Base-by-base conservation (phyloP, 176 grass and related monocot species). In the Poa pratensis region DNA sequence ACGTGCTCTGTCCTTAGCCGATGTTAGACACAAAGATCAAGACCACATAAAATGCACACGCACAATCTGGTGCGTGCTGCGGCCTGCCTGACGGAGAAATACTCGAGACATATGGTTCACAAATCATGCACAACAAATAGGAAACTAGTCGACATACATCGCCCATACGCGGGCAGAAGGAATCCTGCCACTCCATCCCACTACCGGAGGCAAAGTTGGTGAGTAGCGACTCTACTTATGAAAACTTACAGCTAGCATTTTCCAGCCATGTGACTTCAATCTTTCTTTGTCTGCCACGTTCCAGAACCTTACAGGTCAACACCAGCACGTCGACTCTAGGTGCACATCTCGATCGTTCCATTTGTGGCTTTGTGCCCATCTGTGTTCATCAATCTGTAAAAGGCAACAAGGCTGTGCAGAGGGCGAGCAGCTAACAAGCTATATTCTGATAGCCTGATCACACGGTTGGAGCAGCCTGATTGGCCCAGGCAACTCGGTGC, bases 141-240 rank as follows among this genome's bases (percentile, higher is more conserved):
- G 40, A 45, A 28, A 64, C 40, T 28, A 49, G 34, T 42, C 53
- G 45, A 15, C 19, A 46, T 57, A 46, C 43, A 7, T 10, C 43
- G 49, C 66, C 42, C 61, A 82, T 68, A 23, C 60, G 35, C 52
- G 19, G 24, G 76, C 61, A 80, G 43, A 52, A 52, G 63, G 10
- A 75, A 52, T 83, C 69, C n/a, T n/a, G n/a, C n/a, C n/a, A n/a
- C n/a, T n/a, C n/a, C n/a, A 16, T 32, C 42, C 86, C 86, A 87
- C 79, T 82, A 83, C 62, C 42, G 17, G 27, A 52, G 16, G 9
- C 24, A 16, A 65, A 74, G 27, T 7, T 60, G 37, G 79, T 40
- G 80, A 83, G 80, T 71, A 53, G 28, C 46, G 8, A 54, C 27
- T 63, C 80, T 37, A 69, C 27, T 0, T 6, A 66, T 34, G 63